A percentile compares a stretch with the other conserved stretches of the same genome.
Conservation (phyloP, 192 early-diverging fungal genomes). For the Mortierella claussenii region DNA sequence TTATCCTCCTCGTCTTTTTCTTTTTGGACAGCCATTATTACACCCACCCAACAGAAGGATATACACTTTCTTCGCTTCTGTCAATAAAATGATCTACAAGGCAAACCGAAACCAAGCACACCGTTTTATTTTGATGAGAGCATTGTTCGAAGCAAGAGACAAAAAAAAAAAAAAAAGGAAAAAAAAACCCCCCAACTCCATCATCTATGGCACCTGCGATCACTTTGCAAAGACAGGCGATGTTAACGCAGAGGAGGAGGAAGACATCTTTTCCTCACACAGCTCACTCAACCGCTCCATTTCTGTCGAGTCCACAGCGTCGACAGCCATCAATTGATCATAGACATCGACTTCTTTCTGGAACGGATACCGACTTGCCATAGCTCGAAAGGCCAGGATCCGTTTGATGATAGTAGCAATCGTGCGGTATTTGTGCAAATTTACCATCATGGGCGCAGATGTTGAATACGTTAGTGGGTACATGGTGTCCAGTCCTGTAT, state of each 20-base stretch:
- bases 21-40: no score
- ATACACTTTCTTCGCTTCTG: no score
- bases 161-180: no score
- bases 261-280: slow-evolving; percentile 24
- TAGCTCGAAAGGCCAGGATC: slow-evolving; percentile 62
- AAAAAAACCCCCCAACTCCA: no score
- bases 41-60: no score
- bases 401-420: slow-evolving; percentile 68
- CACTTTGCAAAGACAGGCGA: slow-evolving; percentile 21
- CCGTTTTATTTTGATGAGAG: no score
- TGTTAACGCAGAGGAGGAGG: slow-evolving; percentile 1
- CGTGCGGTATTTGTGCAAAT: slow-evolving; percentile 67
- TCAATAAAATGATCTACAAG: no score
- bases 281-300: slow-evolving; percentile 41
- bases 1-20: no score
- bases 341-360: slow-evolving; percentile 48
- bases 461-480: neutral
- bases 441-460: slow-evolving; percentile 47
- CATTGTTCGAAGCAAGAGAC: no score
- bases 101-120: no score
- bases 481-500: no score
- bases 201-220: no score
- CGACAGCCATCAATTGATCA: slow-evolving; percentile 37
- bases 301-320: slow-evolving; percentile 24
- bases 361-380: slow-evolving; percentile 65